A percentile compares a stretch with the other conserved stretches of the same genome.
These are phyloP conservation scores for Penicillium fuscoglaucum DNA, from an alignment of 2,329 filamentous ascomycete genomes.

Conservation along the genomic window DNA sequence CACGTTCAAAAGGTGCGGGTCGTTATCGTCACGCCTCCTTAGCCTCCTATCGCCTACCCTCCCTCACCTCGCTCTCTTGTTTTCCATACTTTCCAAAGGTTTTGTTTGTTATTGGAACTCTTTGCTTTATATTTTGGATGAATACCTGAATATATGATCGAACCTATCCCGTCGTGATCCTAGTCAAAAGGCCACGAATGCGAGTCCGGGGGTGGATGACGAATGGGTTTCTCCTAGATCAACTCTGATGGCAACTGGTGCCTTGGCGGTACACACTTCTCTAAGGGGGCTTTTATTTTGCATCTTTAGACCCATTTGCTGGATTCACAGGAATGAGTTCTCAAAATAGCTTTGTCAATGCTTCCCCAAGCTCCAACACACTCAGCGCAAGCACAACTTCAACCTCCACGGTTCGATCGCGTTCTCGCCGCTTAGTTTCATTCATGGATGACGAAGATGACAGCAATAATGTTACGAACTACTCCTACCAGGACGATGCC, in stretches of 20 bases:
- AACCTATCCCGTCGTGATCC: neutral
- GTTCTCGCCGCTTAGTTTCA: constrained; percentile 46
- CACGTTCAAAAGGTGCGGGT: constrained; percentile 17
- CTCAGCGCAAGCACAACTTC: constrained; percentile 36
- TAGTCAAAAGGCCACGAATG: constrained; percentile 24
- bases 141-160: constrained; percentile 10
- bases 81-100: constrained; percentile 3
- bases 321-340: constrained; percentile 44
- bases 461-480: constrained; percentile 24
- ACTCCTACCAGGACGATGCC: constrained; percentile 27
- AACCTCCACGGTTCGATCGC: constrained; percentile 45
- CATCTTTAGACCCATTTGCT: constrained; percentile 20
- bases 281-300: constrained; percentile 26
- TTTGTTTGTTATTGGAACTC: neutral
- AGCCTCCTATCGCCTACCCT: constrained; percentile 21
- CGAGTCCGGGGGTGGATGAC: constrained; percentile 34
- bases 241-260: constrained; percentile 38
- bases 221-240: constrained; percentile 39
- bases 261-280: constrained; percentile 32
- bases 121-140: constrained; percentile 8
- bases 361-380: constrained; percentile 36
- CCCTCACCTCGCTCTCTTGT: neutral
- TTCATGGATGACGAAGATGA: constrained; percentile 42
- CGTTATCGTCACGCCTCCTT: constrained; percentile 24
- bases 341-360: constrained; percentile 39